phyloP scores from a whole-genome alignment of 2,329 filamentous ascomycete species.

The Fusarium vanettenii region DNA sequence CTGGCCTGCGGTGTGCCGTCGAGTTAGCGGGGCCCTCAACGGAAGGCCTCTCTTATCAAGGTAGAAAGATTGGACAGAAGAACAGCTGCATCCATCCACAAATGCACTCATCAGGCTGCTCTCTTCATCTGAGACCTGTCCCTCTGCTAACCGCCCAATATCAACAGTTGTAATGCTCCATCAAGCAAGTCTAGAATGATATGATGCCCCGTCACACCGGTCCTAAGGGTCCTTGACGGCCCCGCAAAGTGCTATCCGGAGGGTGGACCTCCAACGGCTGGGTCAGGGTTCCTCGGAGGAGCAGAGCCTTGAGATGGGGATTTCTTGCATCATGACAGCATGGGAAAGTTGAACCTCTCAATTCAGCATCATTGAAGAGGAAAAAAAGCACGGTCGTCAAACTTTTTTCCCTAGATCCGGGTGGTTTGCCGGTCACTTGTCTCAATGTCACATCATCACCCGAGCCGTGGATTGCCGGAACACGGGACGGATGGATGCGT shows the following conservation, averaged over 20 bases:
- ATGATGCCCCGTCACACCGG: conserved; percentile 11
- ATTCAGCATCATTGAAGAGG: not conserved
- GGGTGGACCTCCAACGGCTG: conserved; percentile 29
- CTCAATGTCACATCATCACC: not conserved
- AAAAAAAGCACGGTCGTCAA: not conserved
- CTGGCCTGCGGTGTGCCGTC: not conserved
- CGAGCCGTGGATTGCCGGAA: not conserved
- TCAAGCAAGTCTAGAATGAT: conserved; percentile 1
- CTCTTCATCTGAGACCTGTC: not conserved
- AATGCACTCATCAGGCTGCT: not conserved
- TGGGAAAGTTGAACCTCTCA: not conserved
- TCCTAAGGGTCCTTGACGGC: conserved; percentile 25
- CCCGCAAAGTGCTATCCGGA: conserved; percentile 27
- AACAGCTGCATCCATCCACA: not conserved
- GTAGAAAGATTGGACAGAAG: not conserved
- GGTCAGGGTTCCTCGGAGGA: conserved; percentile 9
- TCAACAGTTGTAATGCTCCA: not conserved
- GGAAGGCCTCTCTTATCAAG: not conserved
- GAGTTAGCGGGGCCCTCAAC: not conserved
- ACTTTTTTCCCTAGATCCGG: conserved; percentile 3
- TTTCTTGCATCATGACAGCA: conserved; percentile 22
- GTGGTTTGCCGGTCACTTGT: conserved; percentile 3
- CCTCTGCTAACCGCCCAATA: not conserved
- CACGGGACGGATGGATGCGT: not conserved
- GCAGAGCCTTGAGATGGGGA: conserved; percentile 5